Evolutionary conservation across 768 basidiomycete species (phyloP).

Genomic region (Pleurotus ostreatus): DNA sequence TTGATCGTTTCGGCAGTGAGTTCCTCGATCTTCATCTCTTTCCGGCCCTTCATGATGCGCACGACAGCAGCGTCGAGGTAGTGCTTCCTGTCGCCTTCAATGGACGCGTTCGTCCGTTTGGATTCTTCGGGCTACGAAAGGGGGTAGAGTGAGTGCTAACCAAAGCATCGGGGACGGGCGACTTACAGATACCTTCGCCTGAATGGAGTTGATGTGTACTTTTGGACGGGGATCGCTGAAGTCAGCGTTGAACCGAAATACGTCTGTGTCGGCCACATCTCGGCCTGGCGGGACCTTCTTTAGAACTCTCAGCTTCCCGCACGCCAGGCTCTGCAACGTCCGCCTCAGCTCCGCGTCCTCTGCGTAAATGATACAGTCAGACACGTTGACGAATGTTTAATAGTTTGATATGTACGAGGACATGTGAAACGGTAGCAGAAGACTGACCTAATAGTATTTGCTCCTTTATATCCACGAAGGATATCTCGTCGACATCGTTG

Average conservation of each 20-base stretch:
- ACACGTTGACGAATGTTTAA: constrained; percentile 12
- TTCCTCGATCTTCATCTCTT: constrained; percentile 75
- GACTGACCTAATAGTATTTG: constrained; percentile 70
- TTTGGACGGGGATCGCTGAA: constrained; percentile 78
- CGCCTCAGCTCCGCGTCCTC: constrained; percentile 72
- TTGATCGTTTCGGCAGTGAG: constrained; percentile 82
- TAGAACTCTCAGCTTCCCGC: constrained; percentile 86
- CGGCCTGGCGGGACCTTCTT: constrained; percentile 73
- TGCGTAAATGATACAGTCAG: constrained; percentile 25
- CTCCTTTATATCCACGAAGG: constrained; percentile 64
- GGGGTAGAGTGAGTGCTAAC: not conserved
- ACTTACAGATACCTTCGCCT: constrained; percentile 86
- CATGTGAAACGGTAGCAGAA: not conserved
- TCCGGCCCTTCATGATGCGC: constrained; percentile 91
- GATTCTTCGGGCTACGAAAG: constrained; percentile 79
- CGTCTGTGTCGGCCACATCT: constrained; percentile 73
- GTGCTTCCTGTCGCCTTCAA: constrained; percentile 83
- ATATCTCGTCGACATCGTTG: constrained; percentile 60
- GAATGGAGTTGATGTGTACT: constrained; percentile 94
- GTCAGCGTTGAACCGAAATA: constrained; percentile 76
- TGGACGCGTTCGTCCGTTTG: constrained; percentile 72
- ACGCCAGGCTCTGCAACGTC: constrained; percentile 89
- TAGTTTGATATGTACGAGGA: not conserved
- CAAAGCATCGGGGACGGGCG: not conserved
- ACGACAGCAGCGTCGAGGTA: constrained; percentile 94